Evolutionary conservation across 2,329 filamentous ascomycete species (phyloP).

Genomic region (Ophiostoma ips): DNA sequence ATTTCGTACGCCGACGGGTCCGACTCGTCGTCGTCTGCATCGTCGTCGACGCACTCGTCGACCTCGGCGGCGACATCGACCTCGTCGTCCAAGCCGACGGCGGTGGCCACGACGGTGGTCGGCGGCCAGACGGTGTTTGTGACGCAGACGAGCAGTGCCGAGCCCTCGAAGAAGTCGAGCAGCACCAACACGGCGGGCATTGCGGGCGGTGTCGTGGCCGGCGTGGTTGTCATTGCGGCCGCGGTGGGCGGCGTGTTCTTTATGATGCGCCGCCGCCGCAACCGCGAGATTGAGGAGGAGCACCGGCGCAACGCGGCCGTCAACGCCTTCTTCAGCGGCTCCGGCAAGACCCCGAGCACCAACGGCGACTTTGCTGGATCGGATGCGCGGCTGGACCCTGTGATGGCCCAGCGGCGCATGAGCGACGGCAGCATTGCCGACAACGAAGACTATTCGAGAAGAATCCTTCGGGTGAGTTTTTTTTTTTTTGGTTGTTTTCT

Average conservation of each 20-base stretch:
- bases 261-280: slow-evolving; percentile 60
- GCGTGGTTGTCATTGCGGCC: slow-evolving; percentile 54
- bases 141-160: slow-evolving; percentile 16
- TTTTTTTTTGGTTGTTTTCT: not conserved
- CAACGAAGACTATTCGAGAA: slow-evolving; percentile 90
- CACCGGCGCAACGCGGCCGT: slow-evolving; percentile 70
- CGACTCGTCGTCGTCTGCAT: slow-evolving; percentile 15
- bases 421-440: slow-evolving; percentile 95
- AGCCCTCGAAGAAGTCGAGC: slow-evolving; percentile 13
- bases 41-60: slow-evolving; percentile 7
- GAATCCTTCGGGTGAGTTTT: slow-evolving; percentile 71
- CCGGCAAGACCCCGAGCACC: slow-evolving; percentile 44
- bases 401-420: slow-evolving; percentile 69
- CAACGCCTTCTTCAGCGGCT: slow-evolving; percentile 57
- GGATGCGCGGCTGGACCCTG: slow-evolving; percentile 76
- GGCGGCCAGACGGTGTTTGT: slow-evolving; percentile 14
- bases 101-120: slow-evolving; percentile 12
- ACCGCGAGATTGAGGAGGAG: slow-evolving; percentile 68
- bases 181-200: slow-evolving; percentile 62
- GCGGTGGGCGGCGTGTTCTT: slow-evolving; percentile 58
- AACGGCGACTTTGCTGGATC: slow-evolving; percentile 56
- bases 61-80: slow-evolving; percentile 3
- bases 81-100: not conserved
- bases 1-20: slow-evolving; percentile 18
- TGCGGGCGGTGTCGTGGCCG: slow-evolving; percentile 76